Evolutionary conservation across 2,329 filamentous ascomycete genomes (phyloP).

Genomic region (Phoma herbarum): DNA sequence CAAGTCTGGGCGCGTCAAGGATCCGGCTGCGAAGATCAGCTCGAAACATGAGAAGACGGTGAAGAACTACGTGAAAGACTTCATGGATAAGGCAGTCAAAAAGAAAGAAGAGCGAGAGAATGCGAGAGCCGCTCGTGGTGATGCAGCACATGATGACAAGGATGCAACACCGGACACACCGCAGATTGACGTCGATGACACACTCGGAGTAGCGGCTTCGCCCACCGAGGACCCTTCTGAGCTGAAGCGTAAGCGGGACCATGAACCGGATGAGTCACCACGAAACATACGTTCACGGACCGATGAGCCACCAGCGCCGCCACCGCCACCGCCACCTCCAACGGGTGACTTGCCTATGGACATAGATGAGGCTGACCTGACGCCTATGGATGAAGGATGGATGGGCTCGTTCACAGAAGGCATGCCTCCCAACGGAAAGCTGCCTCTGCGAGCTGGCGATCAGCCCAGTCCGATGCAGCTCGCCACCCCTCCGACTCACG

Average conservation of each 20-base stretch:
- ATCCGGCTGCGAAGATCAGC: conserved; percentile 75
- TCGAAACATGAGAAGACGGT: conserved; percentile 83
- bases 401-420: conserved; percentile 9
- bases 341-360: conserved; percentile 42
- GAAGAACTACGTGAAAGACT: conserved; percentile 83
- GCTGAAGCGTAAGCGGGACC: conserved; percentile 52
- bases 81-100: conserved; percentile 83
- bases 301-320: conserved; percentile 53
- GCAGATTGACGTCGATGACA: conserved; percentile 13
- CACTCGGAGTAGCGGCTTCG: conserved; percentile 29
- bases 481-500: conserved; percentile 55
- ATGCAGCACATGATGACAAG: conserved; percentile 29
- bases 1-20: conserved; percentile 84
- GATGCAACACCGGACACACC: conserved; percentile 35
- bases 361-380: conserved; percentile 33
- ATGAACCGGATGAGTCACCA: conserved; percentile 40
- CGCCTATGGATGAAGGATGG: conserved; percentile 39
- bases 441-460: conserved; percentile 17
- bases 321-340: conserved; percentile 55
- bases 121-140: conserved; percentile 59
- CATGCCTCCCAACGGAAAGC: conserved; percentile 14
- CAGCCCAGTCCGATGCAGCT: conserved; percentile 53
- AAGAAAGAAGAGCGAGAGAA: conserved; percentile 71
- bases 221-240: conserved; percentile 40
- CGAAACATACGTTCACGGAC: conserved; percentile 45